A percentile compares a stretch with the other conserved stretches of the same genome.
Conservation (phyloP, 306 rosid species). For the Sindora glabra region DNA sequence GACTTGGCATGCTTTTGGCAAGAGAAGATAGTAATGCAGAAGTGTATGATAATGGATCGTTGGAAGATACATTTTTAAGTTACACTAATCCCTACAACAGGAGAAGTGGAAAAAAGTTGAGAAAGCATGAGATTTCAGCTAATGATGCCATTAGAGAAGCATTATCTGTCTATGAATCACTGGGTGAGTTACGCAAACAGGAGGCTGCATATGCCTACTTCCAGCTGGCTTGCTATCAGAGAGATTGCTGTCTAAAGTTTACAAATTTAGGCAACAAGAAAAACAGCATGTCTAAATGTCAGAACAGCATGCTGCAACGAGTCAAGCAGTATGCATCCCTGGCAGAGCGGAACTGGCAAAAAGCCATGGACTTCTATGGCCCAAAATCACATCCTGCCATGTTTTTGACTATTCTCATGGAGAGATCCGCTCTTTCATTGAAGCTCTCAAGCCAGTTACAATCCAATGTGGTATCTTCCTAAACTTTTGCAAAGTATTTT, state of each 20-base stretch:
- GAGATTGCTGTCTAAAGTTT: slow-evolving; percentile 80
- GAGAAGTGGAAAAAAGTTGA: slow-evolving; percentile 39
- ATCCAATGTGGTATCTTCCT: slow-evolving; percentile 58
- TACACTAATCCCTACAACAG: slow-evolving; percentile 27
- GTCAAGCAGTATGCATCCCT: slow-evolving; percentile 82
- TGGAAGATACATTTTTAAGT: slow-evolving; percentile 31
- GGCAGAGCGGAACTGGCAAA: slow-evolving; percentile 95
- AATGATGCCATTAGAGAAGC: slow-evolving; percentile 93
- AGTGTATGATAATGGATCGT: slow-evolving; percentile 53
- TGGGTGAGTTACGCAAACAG: slow-evolving; percentile 86
- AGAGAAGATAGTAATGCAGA: slow-evolving; percentile 69
- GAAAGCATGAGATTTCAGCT: slow-evolving; percentile 86
- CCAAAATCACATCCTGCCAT: slow-evolving; percentile 71
- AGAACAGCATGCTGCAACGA: slow-evolving; percentile 51
- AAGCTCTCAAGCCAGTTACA: slow-evolving; percentile 55
- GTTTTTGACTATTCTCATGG: slow-evolving; percentile 69
- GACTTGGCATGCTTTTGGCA: slow-evolving; percentile 94
- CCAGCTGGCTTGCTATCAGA: slow-evolving; percentile 84
- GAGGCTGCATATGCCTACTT: slow-evolving; percentile 91
- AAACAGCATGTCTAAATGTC: slow-evolving; percentile 39
- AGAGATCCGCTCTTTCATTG: slow-evolving; percentile 65
- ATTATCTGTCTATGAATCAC: slow-evolving; percentile 64
- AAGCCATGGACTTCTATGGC: slow-evolving; percentile 72
- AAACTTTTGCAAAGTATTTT: slow-evolving; percentile 10
- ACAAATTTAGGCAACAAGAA: slow-evolving; percentile 55